Conservation (phyloP, 345 rosid genomes). For the Citrus maxima region DNA sequence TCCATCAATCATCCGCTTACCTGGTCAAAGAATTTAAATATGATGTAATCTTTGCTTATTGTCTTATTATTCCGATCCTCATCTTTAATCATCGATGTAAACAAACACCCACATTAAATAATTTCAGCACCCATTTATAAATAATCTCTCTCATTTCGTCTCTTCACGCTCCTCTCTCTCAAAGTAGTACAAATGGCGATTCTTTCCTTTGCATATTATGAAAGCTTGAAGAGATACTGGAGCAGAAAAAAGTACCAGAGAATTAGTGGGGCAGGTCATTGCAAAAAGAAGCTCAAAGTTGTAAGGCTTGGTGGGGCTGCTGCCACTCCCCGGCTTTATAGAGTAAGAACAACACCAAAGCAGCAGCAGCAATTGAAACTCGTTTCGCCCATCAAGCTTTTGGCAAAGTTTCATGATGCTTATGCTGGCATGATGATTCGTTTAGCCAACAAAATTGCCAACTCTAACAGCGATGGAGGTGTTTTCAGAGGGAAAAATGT, state of each 20-base stretch:
- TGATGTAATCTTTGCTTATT: not conserved
- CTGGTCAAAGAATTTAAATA: not conserved
- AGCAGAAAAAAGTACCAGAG: slow-evolving; percentile 40
- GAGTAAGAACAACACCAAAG: not conserved
- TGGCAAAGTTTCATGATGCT: slow-evolving; percentile 33
- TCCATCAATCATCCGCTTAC: not conserved
- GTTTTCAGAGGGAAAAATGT: slow-evolving; percentile 25
- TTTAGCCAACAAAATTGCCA: slow-evolving; percentile 20
- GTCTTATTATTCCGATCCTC: not conserved
- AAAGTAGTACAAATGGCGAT: slow-evolving; percentile 18
- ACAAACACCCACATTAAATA: not conserved
- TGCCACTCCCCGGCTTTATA: not conserved
- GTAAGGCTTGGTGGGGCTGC: slow-evolving; percentile 27
- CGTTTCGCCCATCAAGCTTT: slow-evolving; percentile 24
- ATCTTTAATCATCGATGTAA: not conserved
- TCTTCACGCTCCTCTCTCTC: not conserved
- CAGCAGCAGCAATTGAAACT: slow-evolving; percentile 2
- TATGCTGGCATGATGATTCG: slow-evolving; percentile 30
- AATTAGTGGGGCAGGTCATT: slow-evolving; percentile 2
- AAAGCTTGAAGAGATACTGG: slow-evolving; percentile 40
- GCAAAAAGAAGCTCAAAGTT: slow-evolving; percentile 27
- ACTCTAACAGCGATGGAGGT: slow-evolving; percentile 7
- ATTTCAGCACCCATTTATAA: not conserved
- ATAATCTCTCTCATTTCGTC: not conserved
- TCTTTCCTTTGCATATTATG: slow-evolving; percentile 9